Percentiles rank a stretch among this genome's conserved stretches.
These are phyloP conservation scores for Cinchona pubescens DNA, from an alignment of 257 asterid genomes.

Conservation along the genomic window DNA sequence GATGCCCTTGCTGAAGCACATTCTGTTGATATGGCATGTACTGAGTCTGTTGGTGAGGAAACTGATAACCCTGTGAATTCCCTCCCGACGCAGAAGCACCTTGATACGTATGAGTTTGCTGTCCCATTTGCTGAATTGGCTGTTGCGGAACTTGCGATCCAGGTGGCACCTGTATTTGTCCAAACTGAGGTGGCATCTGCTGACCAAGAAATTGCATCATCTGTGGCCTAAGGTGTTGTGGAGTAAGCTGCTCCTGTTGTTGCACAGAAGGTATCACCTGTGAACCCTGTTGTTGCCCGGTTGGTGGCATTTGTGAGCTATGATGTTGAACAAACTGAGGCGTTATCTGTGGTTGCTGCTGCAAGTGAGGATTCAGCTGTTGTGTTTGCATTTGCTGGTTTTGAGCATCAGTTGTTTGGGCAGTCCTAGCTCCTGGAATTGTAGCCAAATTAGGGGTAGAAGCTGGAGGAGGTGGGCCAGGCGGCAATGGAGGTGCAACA, in stretches of 20 bases:
- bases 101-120: conserved; percentile 51
- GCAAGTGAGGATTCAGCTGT: conserved; percentile 33
- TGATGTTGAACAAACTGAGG: conserved; percentile 22
- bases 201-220: conserved; percentile 55
- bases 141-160: conserved; percentile 50
- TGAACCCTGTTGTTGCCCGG: conserved; percentile 55
- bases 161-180: conserved; percentile 40
- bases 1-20: conserved; percentile 55
- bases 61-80: conserved; percentile 54
- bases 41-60: conserved; percentile 52
- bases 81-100: conserved; percentile 55
- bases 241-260: conserved; percentile 46
- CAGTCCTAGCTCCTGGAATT: conserved; percentile 52
- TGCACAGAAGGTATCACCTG: conserved; percentile 40
- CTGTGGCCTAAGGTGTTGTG: conserved; percentile 47
- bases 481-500: conserved; percentile 64
- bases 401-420: conserved; percentile 48
- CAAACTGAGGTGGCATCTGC: conserved; percentile 43
- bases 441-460: conserved; percentile 62
- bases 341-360: conserved; percentile 36
- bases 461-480: conserved; percentile 61
- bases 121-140: conserved; percentile 47
- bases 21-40: conserved; percentile 57
- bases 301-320: conserved; percentile 47
- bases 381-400: conserved; percentile 34